Percentiles rank a stretch among this genome's conserved stretches.
Conservation (phyloP, 306 rosid species). For the Lathyrus tuberosus region DNA sequence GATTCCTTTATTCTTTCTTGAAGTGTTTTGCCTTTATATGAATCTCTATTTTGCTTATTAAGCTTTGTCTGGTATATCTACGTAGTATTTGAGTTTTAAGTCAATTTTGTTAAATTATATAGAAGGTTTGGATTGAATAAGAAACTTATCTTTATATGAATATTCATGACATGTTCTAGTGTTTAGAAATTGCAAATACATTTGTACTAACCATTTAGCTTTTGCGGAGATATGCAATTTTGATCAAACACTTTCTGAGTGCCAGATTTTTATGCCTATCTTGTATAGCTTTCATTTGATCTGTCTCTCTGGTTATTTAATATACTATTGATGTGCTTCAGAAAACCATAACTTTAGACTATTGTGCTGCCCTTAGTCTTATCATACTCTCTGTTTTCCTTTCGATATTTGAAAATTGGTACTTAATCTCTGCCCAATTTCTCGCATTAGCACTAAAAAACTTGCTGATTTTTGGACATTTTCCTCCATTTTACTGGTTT, state of each 20-base stretch:
- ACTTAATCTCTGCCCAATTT: slow-evolving; percentile 11
- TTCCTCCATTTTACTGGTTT: slow-evolving; percentile 15
- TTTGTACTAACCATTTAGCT: background rate
- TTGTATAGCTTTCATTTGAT: slow-evolving; percentile 5
- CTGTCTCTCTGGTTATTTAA: slow-evolving; percentile 24
- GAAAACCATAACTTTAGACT: slow-evolving; percentile 2
- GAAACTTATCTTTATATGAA: slow-evolving; percentile 21
- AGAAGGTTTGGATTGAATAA: background rate
- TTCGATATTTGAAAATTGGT: slow-evolving; percentile 18
- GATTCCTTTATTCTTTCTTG: no score
- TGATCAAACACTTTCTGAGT: background rate
- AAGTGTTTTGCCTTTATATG: no score
- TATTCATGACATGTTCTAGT: slow-evolving; percentile 18
- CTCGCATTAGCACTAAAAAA: slow-evolving; percentile 16
- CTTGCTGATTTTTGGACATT: slow-evolving; percentile 5
- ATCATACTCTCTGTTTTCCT: background rate
- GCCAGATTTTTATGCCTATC: background rate
- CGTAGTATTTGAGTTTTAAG: no score
- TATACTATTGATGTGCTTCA: background rate
- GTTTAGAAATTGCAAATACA: slow-evolving; percentile 3
- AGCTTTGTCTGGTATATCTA: no score
- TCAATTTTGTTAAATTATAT: slow-evolving; percentile 1
- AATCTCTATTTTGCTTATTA: no score
- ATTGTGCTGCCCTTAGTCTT: slow-evolving; percentile 1
- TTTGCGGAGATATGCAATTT: background rate